Conservation (phyloP, 306 rosid species). For the Inga oerstediana region DNA sequence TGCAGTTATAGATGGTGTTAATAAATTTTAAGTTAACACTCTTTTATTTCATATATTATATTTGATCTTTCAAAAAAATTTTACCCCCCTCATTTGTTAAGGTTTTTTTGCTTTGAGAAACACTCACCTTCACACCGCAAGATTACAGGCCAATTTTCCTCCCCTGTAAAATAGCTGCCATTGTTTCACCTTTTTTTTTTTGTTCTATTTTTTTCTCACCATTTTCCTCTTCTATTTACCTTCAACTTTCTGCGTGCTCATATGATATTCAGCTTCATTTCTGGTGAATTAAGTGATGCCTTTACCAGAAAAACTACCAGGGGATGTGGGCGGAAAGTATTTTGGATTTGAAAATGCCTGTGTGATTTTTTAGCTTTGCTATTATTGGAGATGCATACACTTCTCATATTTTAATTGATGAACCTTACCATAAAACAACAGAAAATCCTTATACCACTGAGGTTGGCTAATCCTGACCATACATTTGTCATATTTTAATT, state of each 20-base stretch:
- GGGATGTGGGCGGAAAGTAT: not conserved
- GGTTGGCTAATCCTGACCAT: not conserved
- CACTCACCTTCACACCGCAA: not conserved
- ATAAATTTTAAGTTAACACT: not conserved
- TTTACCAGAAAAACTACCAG: not conserved
- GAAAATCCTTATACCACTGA: not conserved
- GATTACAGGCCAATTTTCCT: not conserved
- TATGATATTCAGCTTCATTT: constrained; percentile 7
- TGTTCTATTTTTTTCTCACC: not conserved
- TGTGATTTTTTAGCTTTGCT: not conserved
- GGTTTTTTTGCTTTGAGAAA: not conserved
- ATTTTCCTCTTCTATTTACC: not conserved
- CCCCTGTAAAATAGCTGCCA: not conserved
- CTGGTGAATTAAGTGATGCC: not conserved
- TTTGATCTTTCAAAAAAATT: not conserved
- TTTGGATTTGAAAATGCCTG: not conserved
- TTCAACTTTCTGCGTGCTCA: not conserved
- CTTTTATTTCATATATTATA: constrained; percentile 14
- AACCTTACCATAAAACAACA: not conserved
- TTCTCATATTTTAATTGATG: not conserved
- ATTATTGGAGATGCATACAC: not conserved
- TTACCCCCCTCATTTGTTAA: not conserved
- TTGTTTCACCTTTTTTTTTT: not conserved
- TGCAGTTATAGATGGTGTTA: not conserved
- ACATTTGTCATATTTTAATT: not conserved